phyloP scores from a whole-genome alignment of 371 early-diverging fungal species.

The Edhazardia aedis region DNA sequence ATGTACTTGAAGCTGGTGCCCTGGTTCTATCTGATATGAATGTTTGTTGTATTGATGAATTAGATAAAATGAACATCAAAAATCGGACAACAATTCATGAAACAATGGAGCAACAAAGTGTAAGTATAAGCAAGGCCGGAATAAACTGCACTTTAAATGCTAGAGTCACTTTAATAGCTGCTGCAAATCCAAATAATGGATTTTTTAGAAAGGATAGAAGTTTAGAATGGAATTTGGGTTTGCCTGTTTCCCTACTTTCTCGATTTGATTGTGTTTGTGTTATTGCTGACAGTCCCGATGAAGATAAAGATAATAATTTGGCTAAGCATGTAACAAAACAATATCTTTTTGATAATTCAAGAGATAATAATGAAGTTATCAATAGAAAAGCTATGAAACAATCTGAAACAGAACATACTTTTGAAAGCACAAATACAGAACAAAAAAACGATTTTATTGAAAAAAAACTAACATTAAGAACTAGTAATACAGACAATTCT shows the following conservation, averaged over 20 bases:
- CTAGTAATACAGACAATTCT: no score
- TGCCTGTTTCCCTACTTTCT: slow-evolving; percentile 73
- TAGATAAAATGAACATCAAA: slow-evolving; percentile 70
- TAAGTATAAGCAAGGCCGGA: slow-evolving; percentile 94
- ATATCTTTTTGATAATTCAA: neutral
- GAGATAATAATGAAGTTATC: neutral
- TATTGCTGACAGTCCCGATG: slow-evolving; percentile 69
- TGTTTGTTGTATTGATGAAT: slow-evolving; percentile 58
- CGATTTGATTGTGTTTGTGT: slow-evolving; percentile 83
- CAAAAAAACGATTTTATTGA: no score
- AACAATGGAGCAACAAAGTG: slow-evolving; percentile 99
- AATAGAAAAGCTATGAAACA: no score
- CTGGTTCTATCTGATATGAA: slow-evolving; percentile 55
- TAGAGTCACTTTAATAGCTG: slow-evolving; percentile 79
- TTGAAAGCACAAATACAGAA: neutral
- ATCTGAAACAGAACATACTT: no score
- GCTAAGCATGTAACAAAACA: slow-evolving; percentile 30
- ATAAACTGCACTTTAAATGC: slow-evolving; percentile 96
- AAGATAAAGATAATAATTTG: slow-evolving; percentile 56
- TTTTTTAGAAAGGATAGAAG: slow-evolving; percentile 64
- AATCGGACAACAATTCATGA: slow-evolving; percentile 89
- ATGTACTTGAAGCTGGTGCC: slow-evolving; percentile 56
- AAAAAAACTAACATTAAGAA: no score
- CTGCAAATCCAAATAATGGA: slow-evolving; percentile 87
- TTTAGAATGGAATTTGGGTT: slow-evolving; percentile 77